Conservation (phyloP, 768 basidiomycete species). For the Tricholoma sp. region DNA sequence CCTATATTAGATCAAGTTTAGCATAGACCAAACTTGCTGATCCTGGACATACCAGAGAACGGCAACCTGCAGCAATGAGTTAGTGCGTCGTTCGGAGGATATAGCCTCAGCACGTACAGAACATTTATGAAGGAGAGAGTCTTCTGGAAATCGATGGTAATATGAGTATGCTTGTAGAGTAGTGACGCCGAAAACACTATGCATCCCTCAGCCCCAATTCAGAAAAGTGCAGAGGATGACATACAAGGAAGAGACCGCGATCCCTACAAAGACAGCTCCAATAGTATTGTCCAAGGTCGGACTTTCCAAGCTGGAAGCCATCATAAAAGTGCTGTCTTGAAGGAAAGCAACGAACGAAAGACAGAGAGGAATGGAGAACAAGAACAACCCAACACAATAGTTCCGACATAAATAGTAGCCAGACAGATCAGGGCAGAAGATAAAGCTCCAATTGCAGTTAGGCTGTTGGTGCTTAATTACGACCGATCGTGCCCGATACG, state of each 20-base stretch:
- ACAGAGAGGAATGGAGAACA: slow-evolving; percentile 1
- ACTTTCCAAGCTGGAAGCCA: slow-evolving; percentile 20
- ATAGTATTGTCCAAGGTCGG: slow-evolving; percentile 35
- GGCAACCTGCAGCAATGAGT: slow-evolving; percentile 20
- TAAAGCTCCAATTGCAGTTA: neutral
- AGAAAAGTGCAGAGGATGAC: slow-evolving; percentile 5
- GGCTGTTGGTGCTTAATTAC: neutral
- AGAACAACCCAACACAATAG: slow-evolving; percentile 2
- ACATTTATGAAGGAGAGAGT: slow-evolving; percentile 30
- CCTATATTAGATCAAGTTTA: slow-evolving; percentile 10
- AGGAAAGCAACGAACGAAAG: neutral
- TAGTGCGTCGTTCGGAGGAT: neutral
- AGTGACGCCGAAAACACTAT: slow-evolving; percentile 36
- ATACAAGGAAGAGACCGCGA: slow-evolving; percentile 30
- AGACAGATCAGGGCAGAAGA: neutral
- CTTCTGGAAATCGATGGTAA: slow-evolving; percentile 33
- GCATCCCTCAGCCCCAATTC: neutral
- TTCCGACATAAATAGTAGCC: neutral
- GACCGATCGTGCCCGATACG: neutral
- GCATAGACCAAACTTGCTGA: neutral
- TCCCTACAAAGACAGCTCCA: slow-evolving; percentile 32
- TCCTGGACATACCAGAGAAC: slow-evolving; percentile 26
- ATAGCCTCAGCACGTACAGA: slow-evolving; percentile 22
- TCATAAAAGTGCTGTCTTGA: slow-evolving; percentile 2
- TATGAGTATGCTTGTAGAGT: slow-evolving; percentile 36